Conservation (phyloP, 371 early-diverging fungal species). For the Astathelohania contejeani region DNA sequence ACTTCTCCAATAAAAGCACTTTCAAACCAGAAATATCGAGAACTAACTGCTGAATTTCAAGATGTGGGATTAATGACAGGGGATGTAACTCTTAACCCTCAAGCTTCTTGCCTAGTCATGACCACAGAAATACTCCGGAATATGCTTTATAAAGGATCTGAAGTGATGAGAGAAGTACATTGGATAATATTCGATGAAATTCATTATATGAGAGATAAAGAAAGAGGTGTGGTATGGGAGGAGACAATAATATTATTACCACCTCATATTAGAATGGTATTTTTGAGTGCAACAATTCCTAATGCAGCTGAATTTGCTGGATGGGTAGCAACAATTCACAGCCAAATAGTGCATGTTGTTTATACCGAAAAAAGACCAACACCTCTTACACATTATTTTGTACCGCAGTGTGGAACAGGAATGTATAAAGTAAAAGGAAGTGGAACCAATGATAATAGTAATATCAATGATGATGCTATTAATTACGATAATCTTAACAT, state of each 20-base stretch:
- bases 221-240: conserved; percentile 98
- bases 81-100: conserved; percentile 92
- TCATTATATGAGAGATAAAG: conserved; percentile 81
- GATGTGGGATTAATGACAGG: conserved; percentile 99
- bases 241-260: conserved; percentile 93
- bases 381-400: conserved; percentile 68
- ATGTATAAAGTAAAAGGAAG: conserved; percentile 12
- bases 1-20: conserved; percentile 98
- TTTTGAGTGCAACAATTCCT: conserved; percentile 96
- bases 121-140: conserved; percentile 96
- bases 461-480: not conserved
- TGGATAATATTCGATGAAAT: conserved; percentile 99
- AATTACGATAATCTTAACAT: not conserved
- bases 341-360: conserved; percentile 91
- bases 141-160: conserved; percentile 95
- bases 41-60: conserved; percentile 82
- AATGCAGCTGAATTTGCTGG: conserved; percentile 98
- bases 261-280: conserved; percentile 64
- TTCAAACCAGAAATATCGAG: conserved; percentile 96
- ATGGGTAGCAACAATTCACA: conserved; percentile 88
- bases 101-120: conserved; percentile 93
- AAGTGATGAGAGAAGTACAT: conserved; percentile 88
- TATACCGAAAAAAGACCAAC: conserved; percentile 97
- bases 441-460: conserved; percentile 11
- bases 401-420: conserved; percentile 4